Evolutionary conservation across 129 eudicot genomes (phyloP), one percentile per base, ranked within the genome.

Genomic region (Erigeron canadensis): DNA sequence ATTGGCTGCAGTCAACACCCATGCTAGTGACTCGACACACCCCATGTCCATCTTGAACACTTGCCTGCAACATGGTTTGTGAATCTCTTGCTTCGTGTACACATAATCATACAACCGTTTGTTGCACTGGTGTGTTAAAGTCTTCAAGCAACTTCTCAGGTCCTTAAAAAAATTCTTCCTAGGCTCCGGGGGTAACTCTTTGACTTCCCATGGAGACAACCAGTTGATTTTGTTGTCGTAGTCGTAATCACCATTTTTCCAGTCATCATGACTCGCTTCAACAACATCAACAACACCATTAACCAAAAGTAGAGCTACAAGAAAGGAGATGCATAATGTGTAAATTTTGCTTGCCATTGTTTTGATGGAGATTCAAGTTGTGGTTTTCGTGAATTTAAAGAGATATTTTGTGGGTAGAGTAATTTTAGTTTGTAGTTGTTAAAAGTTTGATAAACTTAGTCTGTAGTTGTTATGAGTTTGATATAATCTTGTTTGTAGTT

Each of bases 191-290:
- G 81, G 81, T 18, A 70, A 65, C 40, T 51, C 38, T 6, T 77
- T 8, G 72, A 70, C 67, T 2, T 70, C 72, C 77, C 77, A 76
- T 28, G 80, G 80, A 53, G 59, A 67, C 48, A 76, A 76, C 62
- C 63, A 51, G 15, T 37, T 19, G 0, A n/a, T 44, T 18, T 6
- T 63, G 9, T 62, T 10, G 51, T 69, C 17, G 19, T 69, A 8
- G 46, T 21, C 76, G 7, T 72, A 72, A 34, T 63, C 60, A 16
- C 16, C 62, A 69, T 69, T 38, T 10, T 69, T 50, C 34, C 50
- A 40, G 7, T 55, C 50, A 17, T 54, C 19, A 1, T 18, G 42
- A 19, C 23, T 64, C 8, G 15, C 37, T 13, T 22, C 53, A 43
- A 15, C 53, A 43, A 15, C 56, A 40, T 50, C 44, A n/a, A n/a